Percentiles rank a stretch among this genome's conserved stretches.
Evolutionary conservation across 2,329 filamentous ascomycete species (phyloP).

Genomic region (Colletotrichum limetticola): DNA sequence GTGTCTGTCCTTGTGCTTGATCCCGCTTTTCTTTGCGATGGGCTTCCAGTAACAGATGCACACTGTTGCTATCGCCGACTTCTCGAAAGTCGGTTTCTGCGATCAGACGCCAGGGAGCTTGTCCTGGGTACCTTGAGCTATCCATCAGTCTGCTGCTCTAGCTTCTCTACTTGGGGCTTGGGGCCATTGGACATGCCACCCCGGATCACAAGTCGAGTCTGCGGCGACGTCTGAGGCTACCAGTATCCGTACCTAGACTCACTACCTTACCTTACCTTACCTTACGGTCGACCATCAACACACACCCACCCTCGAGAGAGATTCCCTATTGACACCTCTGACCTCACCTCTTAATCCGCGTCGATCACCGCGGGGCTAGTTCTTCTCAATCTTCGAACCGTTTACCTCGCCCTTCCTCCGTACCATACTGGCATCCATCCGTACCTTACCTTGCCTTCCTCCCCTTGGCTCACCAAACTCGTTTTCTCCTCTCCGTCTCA

Average conservation of each 20-base stretch:
- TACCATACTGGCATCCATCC: neutral
- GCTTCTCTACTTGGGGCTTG: slow-evolving; percentile 17
- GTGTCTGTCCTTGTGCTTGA: slow-evolving; percentile 18
- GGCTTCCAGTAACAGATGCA: slow-evolving; percentile 22
- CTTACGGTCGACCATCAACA: slow-evolving; percentile 13
- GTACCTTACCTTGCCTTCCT: no score
- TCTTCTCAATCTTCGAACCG: neutral
- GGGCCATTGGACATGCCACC: slow-evolving; percentile 30
- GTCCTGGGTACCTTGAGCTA: slow-evolving; percentile 30
- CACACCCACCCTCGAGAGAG: slow-evolving; percentile 30
- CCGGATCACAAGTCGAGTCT: slow-evolving; percentile 31
- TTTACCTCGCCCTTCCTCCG: slow-evolving; percentile 15
- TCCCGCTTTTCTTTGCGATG: slow-evolving; percentile 34
- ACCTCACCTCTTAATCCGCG: slow-evolving; percentile 31
- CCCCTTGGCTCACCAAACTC: slow-evolving; percentile 2
- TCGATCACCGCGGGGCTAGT: slow-evolving; percentile 35
- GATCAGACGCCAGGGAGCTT: slow-evolving; percentile 32
- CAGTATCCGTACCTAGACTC: neutral
- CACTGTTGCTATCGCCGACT: slow-evolving; percentile 21
- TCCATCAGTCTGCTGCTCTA: slow-evolving; percentile 15
- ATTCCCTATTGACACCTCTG: slow-evolving; percentile 33
- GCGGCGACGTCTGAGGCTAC: slow-evolving; percentile 30
- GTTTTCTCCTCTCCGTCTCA: neutral
- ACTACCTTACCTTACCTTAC: no score
- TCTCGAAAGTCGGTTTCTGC: slow-evolving; percentile 32